These are phyloP conservation scores for Penicillium samsonianum DNA, from an alignment of 495 filamentous ascomycete species.

Conservation along the genomic window DNA sequence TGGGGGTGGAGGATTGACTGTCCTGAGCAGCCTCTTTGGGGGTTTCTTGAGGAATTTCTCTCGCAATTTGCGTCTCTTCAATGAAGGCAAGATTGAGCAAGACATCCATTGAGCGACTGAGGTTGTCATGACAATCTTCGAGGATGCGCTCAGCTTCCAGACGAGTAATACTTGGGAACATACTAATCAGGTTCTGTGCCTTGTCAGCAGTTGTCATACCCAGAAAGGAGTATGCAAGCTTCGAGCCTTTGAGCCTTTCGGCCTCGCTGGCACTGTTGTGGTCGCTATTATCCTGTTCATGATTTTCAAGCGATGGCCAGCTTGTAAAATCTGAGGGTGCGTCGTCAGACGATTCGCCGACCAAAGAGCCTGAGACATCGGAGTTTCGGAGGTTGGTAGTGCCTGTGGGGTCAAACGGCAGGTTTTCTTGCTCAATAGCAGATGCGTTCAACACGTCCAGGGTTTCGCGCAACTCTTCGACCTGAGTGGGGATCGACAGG, in stretches of 20 bases:
- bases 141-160: constrained; percentile 66
- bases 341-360: background rate
- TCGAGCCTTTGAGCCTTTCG: constrained; percentile 11
- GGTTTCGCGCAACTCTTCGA: constrained; percentile 52
- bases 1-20: constrained; percentile 51
- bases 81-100: constrained; percentile 76
- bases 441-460: constrained; percentile 60
- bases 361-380: constrained; percentile 15
- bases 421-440: constrained; percentile 64
- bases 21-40: constrained; percentile 23
- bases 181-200: constrained; percentile 55
- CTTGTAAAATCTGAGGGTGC: background rate
- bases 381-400: constrained; percentile 33
- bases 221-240: constrained; percentile 45
- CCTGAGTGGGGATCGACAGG: constrained; percentile 44
- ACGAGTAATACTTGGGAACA: constrained; percentile 67
- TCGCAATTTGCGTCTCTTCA: constrained; percentile 47
- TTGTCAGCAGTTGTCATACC: constrained; percentile 58
- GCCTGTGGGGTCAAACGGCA: constrained; percentile 78
- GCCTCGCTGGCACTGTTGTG: background rate
- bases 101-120: constrained; percentile 74
- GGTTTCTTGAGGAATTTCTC: background rate
- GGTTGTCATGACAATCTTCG: constrained; percentile 61
- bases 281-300: background rate
- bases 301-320: constrained; percentile 8